phyloP scores from a whole-genome alignment of 192 early-diverging fungal species.

The Paraglomus brasilianum region DNA sequence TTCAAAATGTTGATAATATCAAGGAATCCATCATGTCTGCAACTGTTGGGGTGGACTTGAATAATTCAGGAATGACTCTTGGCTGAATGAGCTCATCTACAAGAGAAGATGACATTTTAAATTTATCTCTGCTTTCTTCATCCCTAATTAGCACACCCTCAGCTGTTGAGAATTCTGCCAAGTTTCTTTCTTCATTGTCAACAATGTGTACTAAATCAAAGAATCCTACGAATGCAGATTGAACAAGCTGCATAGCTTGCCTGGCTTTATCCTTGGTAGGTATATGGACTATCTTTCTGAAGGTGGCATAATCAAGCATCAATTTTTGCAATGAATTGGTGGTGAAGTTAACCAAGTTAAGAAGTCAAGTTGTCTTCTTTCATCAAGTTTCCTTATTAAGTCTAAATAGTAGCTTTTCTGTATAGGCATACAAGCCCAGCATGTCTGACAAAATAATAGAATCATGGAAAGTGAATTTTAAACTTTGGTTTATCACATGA shows the following conservation, averaged over 20 bases:
- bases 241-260: slow-evolving; percentile 29
- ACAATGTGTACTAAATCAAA: slow-evolving; percentile 3
- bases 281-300: slow-evolving; percentile 18
- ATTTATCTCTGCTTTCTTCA: not conserved
- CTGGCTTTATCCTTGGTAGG: slow-evolving; percentile 14
- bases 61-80: slow-evolving; percentile 16
- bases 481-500: not conserved
- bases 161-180: slow-evolving; percentile 16
- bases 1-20: slow-evolving; percentile 33
- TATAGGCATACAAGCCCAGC: slow-evolving; percentile 11
- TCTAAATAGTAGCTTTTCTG: not conserved
- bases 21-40: slow-evolving; percentile 12
- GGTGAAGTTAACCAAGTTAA: slow-evolving; percentile 13
- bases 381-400: not conserved
- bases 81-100: slow-evolving; percentile 10
- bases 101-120: slow-evolving; percentile 22
- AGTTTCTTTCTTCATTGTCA: slow-evolving; percentile 6
- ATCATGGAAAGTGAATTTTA: slow-evolving; percentile 14
- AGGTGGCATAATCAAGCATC: slow-evolving; percentile 20
- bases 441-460: slow-evolving; percentile 14
- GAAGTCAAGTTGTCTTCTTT: not conserved
- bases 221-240: slow-evolving; percentile 21
- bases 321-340: not conserved
- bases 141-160: slow-evolving; percentile 11
- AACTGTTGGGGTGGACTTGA: not conserved